Evolutionary conservation across 2,329 filamentous ascomycete species (phyloP).

Genomic region (Colletotrichum sp.): DNA sequence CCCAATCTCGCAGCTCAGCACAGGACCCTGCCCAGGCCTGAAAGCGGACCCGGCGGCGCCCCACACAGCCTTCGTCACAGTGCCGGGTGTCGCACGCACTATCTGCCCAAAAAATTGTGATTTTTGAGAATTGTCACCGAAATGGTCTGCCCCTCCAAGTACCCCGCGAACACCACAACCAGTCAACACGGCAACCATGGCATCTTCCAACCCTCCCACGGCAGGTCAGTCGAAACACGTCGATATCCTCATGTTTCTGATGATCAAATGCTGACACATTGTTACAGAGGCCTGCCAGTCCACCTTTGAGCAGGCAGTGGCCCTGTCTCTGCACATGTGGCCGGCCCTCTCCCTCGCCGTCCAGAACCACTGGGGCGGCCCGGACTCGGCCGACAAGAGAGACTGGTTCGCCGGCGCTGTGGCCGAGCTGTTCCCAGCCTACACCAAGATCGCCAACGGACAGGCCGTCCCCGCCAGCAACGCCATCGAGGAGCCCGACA

Average conservation of each 20-base stretch:
- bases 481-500: slow-evolving; percentile 62
- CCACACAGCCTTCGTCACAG: slow-evolving; percentile 8
- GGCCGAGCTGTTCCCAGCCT: slow-evolving; percentile 78
- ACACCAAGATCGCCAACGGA: slow-evolving; percentile 46
- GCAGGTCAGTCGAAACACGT: not conserved
- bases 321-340: slow-evolving; percentile 87
- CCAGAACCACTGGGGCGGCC: slow-evolving; percentile 86
- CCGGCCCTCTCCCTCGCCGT: slow-evolving; percentile 86
- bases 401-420: slow-evolving; percentile 95
- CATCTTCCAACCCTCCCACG: slow-evolving; percentile 11
- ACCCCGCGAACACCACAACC: slow-evolving; percentile 10
- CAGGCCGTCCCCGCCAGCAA: slow-evolving; percentile 30
- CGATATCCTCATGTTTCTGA: not conserved
- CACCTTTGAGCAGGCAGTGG: slow-evolving; percentile 86
- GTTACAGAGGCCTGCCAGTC: slow-evolving; percentile 41
- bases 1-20: slow-evolving; percentile 2
- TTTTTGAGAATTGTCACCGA: slow-evolving; percentile 10
- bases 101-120: slow-evolving; percentile 16
- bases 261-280: not conserved
- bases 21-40: slow-evolving; percentile 6
- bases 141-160: slow-evolving; percentile 12
- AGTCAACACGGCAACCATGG: slow-evolving; percentile 19
- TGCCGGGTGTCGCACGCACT: slow-evolving; percentile 9
- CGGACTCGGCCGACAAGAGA: slow-evolving; percentile 83
- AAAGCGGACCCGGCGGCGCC: not conserved